Percentiles rank a stretch among this genome's conserved stretches.
Evolutionary conservation across 2,329 filamentous ascomycete genomes (phyloP).

Genomic region (Alternaria longipes): DNA sequence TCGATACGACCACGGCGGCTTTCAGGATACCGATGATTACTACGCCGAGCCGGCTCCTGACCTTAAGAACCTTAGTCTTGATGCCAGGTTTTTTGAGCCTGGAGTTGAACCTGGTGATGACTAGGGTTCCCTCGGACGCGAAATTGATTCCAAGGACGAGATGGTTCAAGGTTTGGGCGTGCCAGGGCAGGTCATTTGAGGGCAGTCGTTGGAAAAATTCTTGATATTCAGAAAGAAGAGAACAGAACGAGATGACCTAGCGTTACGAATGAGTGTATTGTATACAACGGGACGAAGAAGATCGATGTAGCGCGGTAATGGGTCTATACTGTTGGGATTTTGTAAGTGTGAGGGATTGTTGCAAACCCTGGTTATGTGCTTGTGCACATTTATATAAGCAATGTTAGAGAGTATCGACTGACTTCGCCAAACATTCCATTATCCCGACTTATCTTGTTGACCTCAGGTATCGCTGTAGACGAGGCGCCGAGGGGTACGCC

Average conservation of each 20-base stretch:
- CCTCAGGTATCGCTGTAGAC: not conserved
- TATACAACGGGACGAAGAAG: not conserved
- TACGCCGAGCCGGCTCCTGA: not conserved
- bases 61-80: not conserved
- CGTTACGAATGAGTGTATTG: not conserved
- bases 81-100: not conserved
- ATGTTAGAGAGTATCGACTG: not conserved
- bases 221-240: not conserved
- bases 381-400: not conserved
- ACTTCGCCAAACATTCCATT: not conserved
- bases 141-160: not conserved
- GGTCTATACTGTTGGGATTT: not conserved
- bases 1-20: not conserved
- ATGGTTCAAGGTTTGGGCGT: not conserved
- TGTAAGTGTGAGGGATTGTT: not conserved
- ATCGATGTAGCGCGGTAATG: not conserved
- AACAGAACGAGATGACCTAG: not conserved
- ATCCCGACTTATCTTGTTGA: not conserved
- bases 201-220: not conserved
- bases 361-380: not conserved
- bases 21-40: not conserved
- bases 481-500: not conserved
- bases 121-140: not conserved
- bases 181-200: not conserved
- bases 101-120: no score